Evolutionary conservation across 345 rosid species (phyloP).

Genomic region (Heritiera littoralis): DNA sequence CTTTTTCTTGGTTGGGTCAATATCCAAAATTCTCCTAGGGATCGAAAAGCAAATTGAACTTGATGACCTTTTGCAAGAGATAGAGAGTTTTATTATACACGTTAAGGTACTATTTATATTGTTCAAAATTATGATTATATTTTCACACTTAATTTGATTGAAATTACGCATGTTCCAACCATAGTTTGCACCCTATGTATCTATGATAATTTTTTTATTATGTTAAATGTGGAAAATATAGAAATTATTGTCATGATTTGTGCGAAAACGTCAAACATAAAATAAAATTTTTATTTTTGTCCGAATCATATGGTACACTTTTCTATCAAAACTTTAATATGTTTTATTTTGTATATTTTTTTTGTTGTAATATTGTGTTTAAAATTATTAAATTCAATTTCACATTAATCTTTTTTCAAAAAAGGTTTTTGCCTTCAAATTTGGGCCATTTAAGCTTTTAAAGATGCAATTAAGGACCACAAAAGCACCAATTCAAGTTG

Average conservation of each 20-base stretch:
- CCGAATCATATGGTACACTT: too few relatives aligned
- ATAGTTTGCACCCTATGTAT: neutral
- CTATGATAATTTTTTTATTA: neutral
- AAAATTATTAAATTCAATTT: too few relatives aligned
- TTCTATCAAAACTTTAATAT: too few relatives aligned
- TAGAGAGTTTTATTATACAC: neutral
- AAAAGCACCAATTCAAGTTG: conserved; percentile 15
- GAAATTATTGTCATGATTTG: too few relatives aligned
- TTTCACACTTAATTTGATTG: neutral
- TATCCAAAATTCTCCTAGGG: neutral
- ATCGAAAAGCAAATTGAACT: conserved; percentile 8
- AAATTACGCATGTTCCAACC: too few relatives aligned
- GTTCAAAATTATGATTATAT: neutral
- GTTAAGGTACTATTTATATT: neutral
- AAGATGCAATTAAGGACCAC: conserved; percentile 17
- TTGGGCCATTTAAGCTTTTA: neutral
- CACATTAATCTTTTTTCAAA: neutral
- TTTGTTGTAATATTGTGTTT: too few relatives aligned
- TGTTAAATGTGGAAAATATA: too few relatives aligned
- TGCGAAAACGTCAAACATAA: too few relatives aligned
- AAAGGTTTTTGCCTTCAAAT: neutral
- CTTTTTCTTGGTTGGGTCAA: conserved; percentile 16
- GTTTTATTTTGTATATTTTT: too few relatives aligned
- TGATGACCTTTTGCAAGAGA: neutral
- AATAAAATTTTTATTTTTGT: too few relatives aligned